A percentile compares a stretch with the other conserved stretches of the same genome.
Conservation (phyloP, 2,329 filamentous ascomycete genomes). For the Dactylonectria macrodidyma region DNA sequence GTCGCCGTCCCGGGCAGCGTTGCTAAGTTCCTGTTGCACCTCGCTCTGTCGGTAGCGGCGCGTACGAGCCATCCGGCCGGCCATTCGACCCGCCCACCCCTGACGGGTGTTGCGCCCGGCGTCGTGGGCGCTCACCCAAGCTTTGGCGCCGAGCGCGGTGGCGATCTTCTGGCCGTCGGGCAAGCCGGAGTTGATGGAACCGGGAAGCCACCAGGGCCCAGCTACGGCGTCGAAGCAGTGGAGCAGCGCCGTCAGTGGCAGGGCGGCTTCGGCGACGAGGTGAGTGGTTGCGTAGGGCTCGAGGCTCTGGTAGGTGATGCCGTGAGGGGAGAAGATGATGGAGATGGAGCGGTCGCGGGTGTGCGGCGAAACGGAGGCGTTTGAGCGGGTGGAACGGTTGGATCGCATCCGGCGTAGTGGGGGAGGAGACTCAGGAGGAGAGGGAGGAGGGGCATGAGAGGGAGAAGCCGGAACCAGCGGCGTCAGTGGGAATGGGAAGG, state of each 20-base stretch:
- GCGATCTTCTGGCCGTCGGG: slow-evolving; percentile 72
- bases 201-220: slow-evolving; percentile 74
- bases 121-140: slow-evolving; percentile 76
- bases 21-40: slow-evolving; percentile 55
- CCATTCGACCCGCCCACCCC: slow-evolving; percentile 61
- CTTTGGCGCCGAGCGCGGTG: slow-evolving; percentile 64
- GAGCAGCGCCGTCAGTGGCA: slow-evolving; percentile 75
- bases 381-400: slow-evolving; percentile 54
- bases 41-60: slow-evolving; percentile 61
- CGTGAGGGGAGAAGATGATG: slow-evolving; percentile 76
- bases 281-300: slow-evolving; percentile 70
- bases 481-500: slow-evolving; percentile 8
- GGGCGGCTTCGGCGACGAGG: slow-evolving; percentile 68
- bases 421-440: slow-evolving; percentile 54
- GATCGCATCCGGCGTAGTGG: slow-evolving; percentile 47
- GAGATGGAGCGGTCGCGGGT: slow-evolving; percentile 65
- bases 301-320: slow-evolving; percentile 68
- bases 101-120: slow-evolving; percentile 66
- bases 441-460: slow-evolving; percentile 50
- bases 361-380: slow-evolving; percentile 52
- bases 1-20: slow-evolving; percentile 4
- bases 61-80: slow-evolving; percentile 63
- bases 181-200: slow-evolving; percentile 69
- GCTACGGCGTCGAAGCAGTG: slow-evolving; percentile 74
- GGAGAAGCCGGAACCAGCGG: slow-evolving; percentile 46